Evolutionary conservation across 805 yeast genomes (phyloP), one percentile per base, ranked within the genome.

Genomic region (Kazachstania africana): DNA sequence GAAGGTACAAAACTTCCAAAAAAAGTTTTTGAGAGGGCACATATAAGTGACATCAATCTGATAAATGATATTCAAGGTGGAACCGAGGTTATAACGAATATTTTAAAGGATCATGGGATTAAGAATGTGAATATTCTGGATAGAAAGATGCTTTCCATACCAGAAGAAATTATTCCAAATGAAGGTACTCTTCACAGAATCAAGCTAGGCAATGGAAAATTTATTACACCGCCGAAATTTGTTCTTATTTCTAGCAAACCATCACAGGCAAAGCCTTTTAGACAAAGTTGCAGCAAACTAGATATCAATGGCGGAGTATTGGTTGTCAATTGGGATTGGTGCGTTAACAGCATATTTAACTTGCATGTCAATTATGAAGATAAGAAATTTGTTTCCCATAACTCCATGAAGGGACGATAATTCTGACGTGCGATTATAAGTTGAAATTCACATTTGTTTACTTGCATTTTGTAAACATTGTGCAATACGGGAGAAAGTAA

Each of bases 271-370:
- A 17, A 23, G 25, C 8, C 8, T 8, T 9, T 23, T n/a, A n/a
- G n/a, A n/a, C n/a, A n/a, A n/a, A n/a, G n/a, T n/a, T n/a, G n/a
- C n/a, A n/a, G n/a, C n/a, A n/a, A n/a, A n/a, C n/a, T n/a, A n/a
- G n/a, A n/a, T n/a, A n/a, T n/a, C n/a, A n/a, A n/a, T n/a, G 19
- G 28, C 5, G n/a, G n/a, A n/a, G 42, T 41, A 1, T 24, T 47
- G 24, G 45, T 50, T 5, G 53, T 54, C 3, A 52, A 52, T 24
- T 55, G 60, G 60, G 43, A 55, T 25, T 54, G 57, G 57, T 45
- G 53, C 25, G 54, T 54, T 9, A 36, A 48, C 15, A 38, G 43
- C 26, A 45, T 55, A 14, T 48, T 54, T 28, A 39, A 33, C 6
- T 39, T 53, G 12, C 9, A 19, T 19, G 22, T 19, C 10, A 10